phyloP scores from a whole-genome alignment of 306 rosid species.

The Purshia tridentata region DNA sequence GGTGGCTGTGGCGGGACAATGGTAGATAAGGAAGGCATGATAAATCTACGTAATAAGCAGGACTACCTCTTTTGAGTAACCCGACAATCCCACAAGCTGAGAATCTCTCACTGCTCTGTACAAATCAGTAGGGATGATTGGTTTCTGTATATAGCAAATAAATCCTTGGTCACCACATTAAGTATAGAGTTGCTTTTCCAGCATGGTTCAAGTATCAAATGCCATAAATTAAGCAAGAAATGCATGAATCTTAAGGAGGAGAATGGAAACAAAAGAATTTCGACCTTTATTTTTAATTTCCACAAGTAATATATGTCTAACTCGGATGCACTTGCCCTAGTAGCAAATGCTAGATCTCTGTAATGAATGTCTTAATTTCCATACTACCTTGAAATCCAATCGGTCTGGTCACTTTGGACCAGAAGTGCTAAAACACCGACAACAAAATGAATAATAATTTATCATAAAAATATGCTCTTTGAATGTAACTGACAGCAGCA shows the following conservation, averaged over 20 bases:
- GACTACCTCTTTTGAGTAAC: slow-evolving; percentile 88
- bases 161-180: neutral
- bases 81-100: slow-evolving; percentile 81
- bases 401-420: neutral
- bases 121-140: slow-evolving; percentile 65
- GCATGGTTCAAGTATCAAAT: neutral
- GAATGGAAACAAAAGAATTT: neutral
- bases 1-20: neutral
- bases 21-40: neutral
- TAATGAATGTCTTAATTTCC: neutral
- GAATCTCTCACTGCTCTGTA: slow-evolving; percentile 73
- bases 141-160: slow-evolving; percentile 54
- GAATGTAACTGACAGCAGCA: neutral
- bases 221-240: neutral
- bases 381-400: neutral
- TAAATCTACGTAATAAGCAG: slow-evolving; percentile 15
- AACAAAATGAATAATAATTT: neutral
- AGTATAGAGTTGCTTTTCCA: neutral
- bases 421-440: neutral
- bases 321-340: neutral
- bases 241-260: neutral
- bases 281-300: neutral
- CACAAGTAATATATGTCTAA: neutral
- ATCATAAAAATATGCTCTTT: neutral
- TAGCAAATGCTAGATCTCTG: neutral